Evolutionary conservation across 352 stramenopile species (phyloP), one percentile per base, ranked within the genome.

Genomic region (Phytophthora multivora): DNA sequence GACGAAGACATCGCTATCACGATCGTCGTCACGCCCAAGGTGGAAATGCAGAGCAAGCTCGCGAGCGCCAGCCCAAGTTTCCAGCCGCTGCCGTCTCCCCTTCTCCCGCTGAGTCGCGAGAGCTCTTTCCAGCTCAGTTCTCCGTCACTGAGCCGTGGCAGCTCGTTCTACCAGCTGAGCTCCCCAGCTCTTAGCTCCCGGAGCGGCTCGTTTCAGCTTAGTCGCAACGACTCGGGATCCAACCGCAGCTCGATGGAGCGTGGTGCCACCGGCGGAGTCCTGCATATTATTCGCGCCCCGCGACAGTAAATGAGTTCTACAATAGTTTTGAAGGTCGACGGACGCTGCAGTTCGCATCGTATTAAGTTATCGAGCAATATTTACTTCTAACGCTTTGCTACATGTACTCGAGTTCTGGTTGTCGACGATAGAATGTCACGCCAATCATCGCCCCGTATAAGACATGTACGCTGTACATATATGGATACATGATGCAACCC

Each of bases 21-120:
- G 6, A 71, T 77, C 42, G 63, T 70, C 26, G 31, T 73, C 0
- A 51, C 68, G 1, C 53, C 68, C 38, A 77, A 73, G 51, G 26
- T 52, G 9, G 57, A 72, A n/a, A 55, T 56, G 18, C 49, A 56
- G 26, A 30, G 38, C 11, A 71, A 75, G 26, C 23, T 63, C 10
- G 12, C 49, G 31, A 63, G 48, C 7, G 23, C 55, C 18, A 72
- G 62, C 13, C 51, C 57, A 12, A 66, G 25, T n/a, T 71, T 66
- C 49, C 56, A 68, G 43, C 56, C 58, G 4, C 60, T 69, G 56
- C 23, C 63, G 40, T 75, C 62, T 11, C 67, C 67, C 0, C 33
- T 75, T 15, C 51, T 48, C 2, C 62, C 56, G 7, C 19, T 75
- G 28, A 67, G 62, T 6, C 65, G 67, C 8, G 63, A 66, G 45